These are phyloP conservation scores for Phylloporus rhodoxanthus DNA, from an alignment of 768 basidiomycete species.

Conservation along the genomic window DNA sequence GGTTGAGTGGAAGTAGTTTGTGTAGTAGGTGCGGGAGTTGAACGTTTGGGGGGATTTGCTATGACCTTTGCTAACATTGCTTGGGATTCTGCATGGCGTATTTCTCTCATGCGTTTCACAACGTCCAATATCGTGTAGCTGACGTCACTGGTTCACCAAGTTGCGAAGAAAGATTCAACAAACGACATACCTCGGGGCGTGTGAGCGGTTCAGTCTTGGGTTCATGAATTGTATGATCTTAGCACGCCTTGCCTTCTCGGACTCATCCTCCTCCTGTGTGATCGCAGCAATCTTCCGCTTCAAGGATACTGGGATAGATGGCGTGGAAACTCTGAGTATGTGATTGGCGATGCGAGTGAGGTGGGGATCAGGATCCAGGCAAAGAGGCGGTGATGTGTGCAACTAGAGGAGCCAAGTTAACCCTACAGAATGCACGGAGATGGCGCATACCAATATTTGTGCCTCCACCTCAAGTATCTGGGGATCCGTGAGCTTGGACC, in stretches of 20 bases:
- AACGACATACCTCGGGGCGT: constrained; percentile 43
- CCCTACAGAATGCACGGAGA: background rate
- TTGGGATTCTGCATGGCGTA: constrained; percentile 22
- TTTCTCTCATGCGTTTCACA: constrained; percentile 30
- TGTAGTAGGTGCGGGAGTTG: constrained; percentile 25
- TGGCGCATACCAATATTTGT: constrained; percentile 53
- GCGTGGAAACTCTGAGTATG: constrained; percentile 64
- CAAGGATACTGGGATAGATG: constrained; percentile 64
- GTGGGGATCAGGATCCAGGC: constrained; percentile 74
- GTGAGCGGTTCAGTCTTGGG: constrained; percentile 44
- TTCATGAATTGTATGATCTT: constrained; percentile 81
- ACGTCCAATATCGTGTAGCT: constrained; percentile 60
- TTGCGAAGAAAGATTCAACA: background rate
- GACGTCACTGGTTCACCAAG: constrained; percentile 1
- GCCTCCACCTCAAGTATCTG: constrained; percentile 74
- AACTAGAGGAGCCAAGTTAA: constrained; percentile 40
- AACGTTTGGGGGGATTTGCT: constrained; percentile 27
- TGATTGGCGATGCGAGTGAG: constrained; percentile 72
- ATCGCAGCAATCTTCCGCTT: constrained; percentile 70
- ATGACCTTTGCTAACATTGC: constrained; percentile 22
- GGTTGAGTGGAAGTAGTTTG: constrained; percentile 33
- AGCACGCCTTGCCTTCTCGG: constrained; percentile 61
- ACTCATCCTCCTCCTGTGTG: constrained; percentile 72
- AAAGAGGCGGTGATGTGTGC: constrained; percentile 69
- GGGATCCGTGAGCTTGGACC: constrained; percentile 59